A percentile compares a stretch with the other conserved stretches of the same genome.
phyloP scores from a whole-genome alignment of 2,329 filamentous ascomycete genomes.

The Epichloe coenophiala region DNA sequence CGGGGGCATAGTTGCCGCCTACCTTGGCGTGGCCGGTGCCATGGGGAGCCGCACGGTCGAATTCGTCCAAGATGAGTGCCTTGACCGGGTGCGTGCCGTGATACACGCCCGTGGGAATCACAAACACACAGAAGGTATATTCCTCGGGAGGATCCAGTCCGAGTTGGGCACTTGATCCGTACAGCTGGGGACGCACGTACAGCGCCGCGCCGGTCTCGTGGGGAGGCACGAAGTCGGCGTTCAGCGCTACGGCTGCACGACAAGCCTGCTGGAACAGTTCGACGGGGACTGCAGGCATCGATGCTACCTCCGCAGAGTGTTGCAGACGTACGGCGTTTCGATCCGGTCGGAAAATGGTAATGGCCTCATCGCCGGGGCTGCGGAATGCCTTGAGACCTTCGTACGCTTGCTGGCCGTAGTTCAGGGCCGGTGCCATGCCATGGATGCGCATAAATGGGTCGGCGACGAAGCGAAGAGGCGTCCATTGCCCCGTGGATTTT shows the following conservation, averaged over 20 bases:
- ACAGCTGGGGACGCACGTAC: constrained; percentile 83
- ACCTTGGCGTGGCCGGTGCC: constrained; percentile 88
- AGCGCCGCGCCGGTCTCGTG: constrained; percentile 79
- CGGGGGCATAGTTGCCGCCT: constrained; percentile 91
- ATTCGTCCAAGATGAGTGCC: constrained; percentile 78
- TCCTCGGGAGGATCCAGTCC: constrained; percentile 79
- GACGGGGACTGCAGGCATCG: constrained; percentile 67
- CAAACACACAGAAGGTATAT: constrained; percentile 83
- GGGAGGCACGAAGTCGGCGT: constrained; percentile 83
- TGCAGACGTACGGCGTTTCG: constrained; percentile 77
- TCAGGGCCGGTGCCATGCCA: constrained; percentile 87
- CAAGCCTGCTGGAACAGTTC: constrained; percentile 65
- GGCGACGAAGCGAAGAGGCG: constrained; percentile 60
- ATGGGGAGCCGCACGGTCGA: constrained; percentile 84
- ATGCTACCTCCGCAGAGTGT: constrained; percentile 70
- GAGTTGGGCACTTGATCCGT: constrained; percentile 76
- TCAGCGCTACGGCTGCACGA: constrained; percentile 69
- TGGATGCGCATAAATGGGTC: constrained; percentile 82
- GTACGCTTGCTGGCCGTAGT: constrained; percentile 96
- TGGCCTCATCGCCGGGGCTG: constrained; percentile 49
- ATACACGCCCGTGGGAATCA: constrained; percentile 86
- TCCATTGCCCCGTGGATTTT: constrained; percentile 61
- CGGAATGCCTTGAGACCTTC: constrained; percentile 98
- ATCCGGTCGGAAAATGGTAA: constrained; percentile 78
- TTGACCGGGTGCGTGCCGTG: constrained; percentile 82